Evolutionary conservation across 495 filamentous ascomycete species (phyloP), one percentile per base, ranked within the genome.

Genomic region (Aspergillus carlsbadensis): DNA sequence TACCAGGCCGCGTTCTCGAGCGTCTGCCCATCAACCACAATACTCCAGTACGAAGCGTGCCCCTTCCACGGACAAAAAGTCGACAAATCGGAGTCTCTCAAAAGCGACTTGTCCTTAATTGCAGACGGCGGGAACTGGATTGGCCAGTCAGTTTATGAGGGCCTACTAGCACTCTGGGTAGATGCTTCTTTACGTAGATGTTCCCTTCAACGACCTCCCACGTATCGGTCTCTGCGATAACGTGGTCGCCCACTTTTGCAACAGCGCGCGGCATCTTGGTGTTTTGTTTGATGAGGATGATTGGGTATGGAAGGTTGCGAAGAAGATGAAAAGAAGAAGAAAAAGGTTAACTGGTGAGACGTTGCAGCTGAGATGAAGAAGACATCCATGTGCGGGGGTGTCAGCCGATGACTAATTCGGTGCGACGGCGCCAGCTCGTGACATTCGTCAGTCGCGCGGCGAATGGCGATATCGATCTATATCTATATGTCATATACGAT

Each of bases 141-240:
- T 35, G 17, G 47, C 57, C 15, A 58, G 29, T 20, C 40, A 17
- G 11, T 45, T 5, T 11, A 20, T 40, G 39, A 17, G 39, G n/a
- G n/a, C n/a, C n/a, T n/a, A n/a, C n/a, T n/a, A n/a, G 14, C 39
- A 42, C 39, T 42, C 18, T 15, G 26, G 8, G 26, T 3, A 29
- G 26, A 3, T 3, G 26, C 4, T 42, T 2, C 39, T 71, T 50
- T 68, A 87, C 86, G 61, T 91, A 90, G 60, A 90, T 75, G 65
- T 89, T 91, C 50, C 85, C 86, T 65, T 90, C 87, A 13, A 90
- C 85, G 5, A 80, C 71, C 65, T 86, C 81, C 70, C 81, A 90
- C 17, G 70, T 68, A 20, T 84, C 78, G 0, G 86, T 76, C 60
- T 84, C 78, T 17, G 86, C 87, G 50, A 90, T 71, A 40, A 79